Evolutionary conservation across 2,329 filamentous ascomycete species (phyloP), one percentile per base, ranked within the genome.

Genomic region (Beauveria scarabaeidicola): DNA sequence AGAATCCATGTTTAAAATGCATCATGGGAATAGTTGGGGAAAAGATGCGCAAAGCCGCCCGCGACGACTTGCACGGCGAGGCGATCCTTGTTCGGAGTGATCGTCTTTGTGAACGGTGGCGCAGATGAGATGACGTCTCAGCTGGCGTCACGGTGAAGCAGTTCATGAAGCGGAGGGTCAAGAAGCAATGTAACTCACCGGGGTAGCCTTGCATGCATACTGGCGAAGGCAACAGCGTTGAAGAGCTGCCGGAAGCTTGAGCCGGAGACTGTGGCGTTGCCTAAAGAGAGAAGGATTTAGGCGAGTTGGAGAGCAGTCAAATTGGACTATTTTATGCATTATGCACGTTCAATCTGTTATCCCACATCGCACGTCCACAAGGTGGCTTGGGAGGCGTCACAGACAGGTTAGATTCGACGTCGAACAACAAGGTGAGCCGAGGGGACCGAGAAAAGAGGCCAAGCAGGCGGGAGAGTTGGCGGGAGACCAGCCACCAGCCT

Each of bases 271-370:
- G 56, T 52, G 56, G 40, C 48, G 56, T 19, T 25, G 23, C n/a
- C 38, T 17, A 44, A 43, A 19, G 21, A 44, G 38, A n/a, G 21
- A 27, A 29, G 19, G 17, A 15, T 25, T 48, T 58, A 47, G 48
- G 38, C 10, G 23, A 50, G 36, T 11, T 8, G 17, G 15, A 27
- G 25, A 52, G 55, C 36, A 43, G 56, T 32, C 56, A 58, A 58
- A 58, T 58, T 58, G 56, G 56, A 38, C 56, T 23, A 46, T 52
- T 52, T 58, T 58, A 58, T 58, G 56, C 56, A 52, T 58, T 52
- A 58, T 58, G 56, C 56, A 58, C 21, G 47, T 52, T 27, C 47
- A 27, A 52, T 58, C 38, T 58, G 44, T 38, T 50, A 58, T 58
- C 27, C 56, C 27, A 52, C 56, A 58, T 58, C 47, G 29, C 54